Base-by-base conservation (phyloP, 306 rosid genomes). In the Cicer cuneatum region DNA sequence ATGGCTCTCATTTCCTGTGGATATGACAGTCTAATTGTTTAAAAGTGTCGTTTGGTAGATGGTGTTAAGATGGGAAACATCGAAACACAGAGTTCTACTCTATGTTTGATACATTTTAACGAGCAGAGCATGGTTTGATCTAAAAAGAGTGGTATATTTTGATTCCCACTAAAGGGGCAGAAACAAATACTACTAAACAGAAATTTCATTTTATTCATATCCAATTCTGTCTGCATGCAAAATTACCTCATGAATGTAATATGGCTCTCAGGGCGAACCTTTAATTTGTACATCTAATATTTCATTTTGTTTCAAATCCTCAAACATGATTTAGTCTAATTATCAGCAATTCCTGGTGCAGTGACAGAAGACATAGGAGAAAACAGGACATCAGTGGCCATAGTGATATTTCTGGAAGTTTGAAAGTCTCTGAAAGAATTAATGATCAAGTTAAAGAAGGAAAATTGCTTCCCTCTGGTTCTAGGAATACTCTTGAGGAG, bases 391-490 rank as follows among this genome's bases (percentile, higher is more conserved):
- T 79, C 43, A 87, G 84, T 78, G 80, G 85, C 60, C 87, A 76
- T 72, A 85, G 81, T 80, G 97, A 87, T 80, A 73, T 80, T 74
- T 86, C 97, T 85, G 95, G 85, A 80, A 86, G 85, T 74, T 78
- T 87, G 81, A 88, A 83, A 79, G 72, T 69, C 73, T 81, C 87
- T 46, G 88, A 84, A 60, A 86, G 86, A 74, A 72, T 78, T 78
- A 90, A 81, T 63, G 88, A 88, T 69, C 86, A 21, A 70, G 80
- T 65, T 78, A 86, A 66, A 85, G 92, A 86, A 54, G 90, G 80
- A 77, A 87, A 90, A 49, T 8, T 78, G 62, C 45, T 76, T 61
- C 77, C 88, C 63, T 69, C 82, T 74, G 78, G 79, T 79, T 78
- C 95, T 54, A 88, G 84, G 69, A 87, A 82, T 83, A 75, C 80